These are phyloP conservation scores for Farysia itapuensis DNA, from an alignment of 1,284 basidiomycete species.

Conservation along the genomic window DNA sequence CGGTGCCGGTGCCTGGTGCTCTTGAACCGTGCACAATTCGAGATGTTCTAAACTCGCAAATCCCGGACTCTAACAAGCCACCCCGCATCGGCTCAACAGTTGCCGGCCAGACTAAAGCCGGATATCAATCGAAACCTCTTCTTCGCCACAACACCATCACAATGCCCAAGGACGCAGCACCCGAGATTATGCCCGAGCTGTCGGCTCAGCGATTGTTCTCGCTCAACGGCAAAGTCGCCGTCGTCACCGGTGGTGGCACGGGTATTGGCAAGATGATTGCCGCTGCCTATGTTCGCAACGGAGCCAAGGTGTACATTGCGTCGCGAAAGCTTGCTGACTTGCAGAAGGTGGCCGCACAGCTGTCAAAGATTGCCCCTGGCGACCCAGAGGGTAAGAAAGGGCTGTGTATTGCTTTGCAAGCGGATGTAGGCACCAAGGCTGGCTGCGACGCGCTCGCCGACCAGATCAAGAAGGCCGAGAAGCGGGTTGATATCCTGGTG, in stretches of 20 bases:
- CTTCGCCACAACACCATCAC: too few relatives aligned
- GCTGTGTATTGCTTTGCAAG: conserved; percentile 46
- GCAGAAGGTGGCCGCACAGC: conserved; percentile 64
- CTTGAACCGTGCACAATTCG: too few relatives aligned
- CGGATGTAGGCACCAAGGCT: conserved; percentile 66
- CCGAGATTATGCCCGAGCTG: conserved; percentile 64
- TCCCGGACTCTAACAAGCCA: too few relatives aligned
- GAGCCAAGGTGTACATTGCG: conserved; percentile 78
- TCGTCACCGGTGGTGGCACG: conserved; percentile 72
- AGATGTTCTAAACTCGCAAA: too few relatives aligned
- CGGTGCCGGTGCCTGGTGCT: too few relatives aligned
- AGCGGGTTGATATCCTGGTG: conserved; percentile 65
- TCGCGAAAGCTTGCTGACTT: conserved; percentile 71
- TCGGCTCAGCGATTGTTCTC: conserved; percentile 69
- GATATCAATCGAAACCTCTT: too few relatives aligned
- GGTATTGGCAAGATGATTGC: conserved; percentile 69
- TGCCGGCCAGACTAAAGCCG: too few relatives aligned
- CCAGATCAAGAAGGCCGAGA: conserved; percentile 70
- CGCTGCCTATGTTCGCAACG: conserved; percentile 75
- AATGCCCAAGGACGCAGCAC: conserved; percentile 56
- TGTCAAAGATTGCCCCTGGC: conserved; percentile 38
- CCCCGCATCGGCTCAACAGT: too few relatives aligned
- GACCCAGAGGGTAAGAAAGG: conserved; percentile 30
- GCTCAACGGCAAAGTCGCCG: conserved; percentile 71
- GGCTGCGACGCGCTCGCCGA: conserved; percentile 75